Percentiles rank a stretch among this genome's conserved stretches.
Evolutionary conservation across 805 yeast genomes (phyloP).

Genomic region (Pichia eremophila): DNA sequence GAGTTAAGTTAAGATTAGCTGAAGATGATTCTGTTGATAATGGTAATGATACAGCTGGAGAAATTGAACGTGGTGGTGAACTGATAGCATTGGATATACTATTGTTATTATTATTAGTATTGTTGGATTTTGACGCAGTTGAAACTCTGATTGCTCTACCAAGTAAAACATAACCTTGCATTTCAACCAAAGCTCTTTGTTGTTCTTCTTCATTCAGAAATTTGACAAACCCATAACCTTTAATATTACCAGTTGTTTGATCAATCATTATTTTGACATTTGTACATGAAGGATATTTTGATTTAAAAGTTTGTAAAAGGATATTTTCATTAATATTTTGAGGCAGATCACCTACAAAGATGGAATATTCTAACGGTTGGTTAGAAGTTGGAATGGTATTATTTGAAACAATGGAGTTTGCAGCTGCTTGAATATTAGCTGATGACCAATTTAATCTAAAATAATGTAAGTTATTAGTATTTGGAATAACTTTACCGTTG

Average conservation of each 20-base stretch:
- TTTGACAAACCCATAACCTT: slow-evolving; percentile 88
- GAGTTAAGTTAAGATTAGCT: slow-evolving; percentile 6
- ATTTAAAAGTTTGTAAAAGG: slow-evolving; percentile 56
- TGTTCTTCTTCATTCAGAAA: slow-evolving; percentile 58
- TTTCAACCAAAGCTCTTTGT: slow-evolving; percentile 62
- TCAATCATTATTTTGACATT: slow-evolving; percentile 76
- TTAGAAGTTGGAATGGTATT: slow-evolving; percentile 8
- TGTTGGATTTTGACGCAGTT: slow-evolving; percentile 39
- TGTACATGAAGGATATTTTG: slow-evolving; percentile 61
- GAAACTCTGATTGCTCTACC: slow-evolving; percentile 74
- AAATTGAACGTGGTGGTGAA: background rate
- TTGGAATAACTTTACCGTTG: slow-evolving; percentile 66
- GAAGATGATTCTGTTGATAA: background rate
- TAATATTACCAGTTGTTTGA: slow-evolving; percentile 55
- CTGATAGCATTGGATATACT: background rate
- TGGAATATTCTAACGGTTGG: slow-evolving; percentile 40
- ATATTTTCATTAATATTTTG: slow-evolving; percentile 62
- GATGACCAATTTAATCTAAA: slow-evolving; percentile 80
- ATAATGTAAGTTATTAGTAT: slow-evolving; percentile 39
- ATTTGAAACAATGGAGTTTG: slow-evolving; percentile 12
- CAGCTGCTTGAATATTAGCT: slow-evolving; percentile 19
- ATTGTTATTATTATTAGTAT: background rate
- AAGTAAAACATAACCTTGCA: slow-evolving; percentile 70
- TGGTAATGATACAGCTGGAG: background rate
- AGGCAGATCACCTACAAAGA: slow-evolving; percentile 81